Conservation (phyloP, 164 flowering plant genomes). For the Umbilicus rupestris region DNA sequence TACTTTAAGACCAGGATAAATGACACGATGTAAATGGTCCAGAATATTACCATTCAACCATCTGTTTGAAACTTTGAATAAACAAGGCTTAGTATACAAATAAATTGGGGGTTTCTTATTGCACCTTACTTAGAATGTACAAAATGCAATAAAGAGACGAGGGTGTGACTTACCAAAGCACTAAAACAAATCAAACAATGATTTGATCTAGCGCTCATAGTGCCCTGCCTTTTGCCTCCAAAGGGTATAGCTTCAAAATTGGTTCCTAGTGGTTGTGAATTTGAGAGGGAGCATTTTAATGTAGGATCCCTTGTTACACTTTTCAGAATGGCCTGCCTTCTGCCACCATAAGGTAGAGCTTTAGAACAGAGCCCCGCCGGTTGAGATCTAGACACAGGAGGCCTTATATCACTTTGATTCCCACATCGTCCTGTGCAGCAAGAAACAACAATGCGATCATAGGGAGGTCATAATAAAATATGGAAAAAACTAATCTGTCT, state of each 20-base stretch:
- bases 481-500: too few relatives aligned
- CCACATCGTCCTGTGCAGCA: not conserved
- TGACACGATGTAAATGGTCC: too few relatives aligned
- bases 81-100: not conserved
- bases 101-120: not conserved
- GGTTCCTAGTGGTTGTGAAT: not conserved
- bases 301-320: constrained; percentile 15
- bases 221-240: not conserved
- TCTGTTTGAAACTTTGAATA: not conserved
- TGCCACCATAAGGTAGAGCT: constrained; percentile 14
- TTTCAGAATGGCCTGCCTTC: constrained; percentile 7
- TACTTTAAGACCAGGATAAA: too few relatives aligned
- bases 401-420: not conserved
- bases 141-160: not conserved
- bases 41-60: too few relatives aligned
- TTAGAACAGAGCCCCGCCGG: constrained; percentile 15
- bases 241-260: not conserved
- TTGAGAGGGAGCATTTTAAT: constrained; percentile 19
- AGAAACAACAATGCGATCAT: not conserved
- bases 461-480: too few relatives aligned
- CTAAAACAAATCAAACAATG: not conserved
- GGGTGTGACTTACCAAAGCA: constrained; percentile 1
- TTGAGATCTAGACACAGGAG: not conserved
- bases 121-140: not conserved
- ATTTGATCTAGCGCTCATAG: not conserved